Conservation (phyloP, 495 filamentous ascomycete species). For the Aspergillus egyptiacus region DNA sequence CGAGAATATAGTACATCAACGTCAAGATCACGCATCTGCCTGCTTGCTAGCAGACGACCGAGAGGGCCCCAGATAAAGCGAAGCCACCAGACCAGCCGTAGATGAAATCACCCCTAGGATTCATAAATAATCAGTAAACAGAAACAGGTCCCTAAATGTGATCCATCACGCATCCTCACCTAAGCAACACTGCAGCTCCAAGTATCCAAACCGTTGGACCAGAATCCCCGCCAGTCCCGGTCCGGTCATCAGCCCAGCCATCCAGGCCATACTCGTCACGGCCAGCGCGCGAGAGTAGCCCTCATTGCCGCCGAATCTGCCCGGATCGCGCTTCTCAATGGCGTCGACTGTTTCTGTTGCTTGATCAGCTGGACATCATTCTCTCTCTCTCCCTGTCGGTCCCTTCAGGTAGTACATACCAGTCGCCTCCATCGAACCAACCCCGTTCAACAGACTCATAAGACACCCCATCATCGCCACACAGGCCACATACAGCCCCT, state of each 20-base stretch:
- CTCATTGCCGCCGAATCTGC: conserved; percentile 30
- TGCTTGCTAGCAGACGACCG: too few species aligned
- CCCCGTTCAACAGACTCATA: conserved; percentile 22
- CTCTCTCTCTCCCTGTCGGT: too few species aligned
- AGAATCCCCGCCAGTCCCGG: conserved; percentile 32
- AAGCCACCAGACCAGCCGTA: too few species aligned
- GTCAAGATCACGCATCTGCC: too few species aligned
- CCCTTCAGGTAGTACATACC: too few species aligned
- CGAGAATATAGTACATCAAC: too few species aligned
- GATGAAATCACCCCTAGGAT: too few species aligned
- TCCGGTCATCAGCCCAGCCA: conserved; percentile 28
- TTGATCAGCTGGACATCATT: neutral
- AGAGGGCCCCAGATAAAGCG: too few species aligned
- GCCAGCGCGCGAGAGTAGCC: conserved; percentile 36
- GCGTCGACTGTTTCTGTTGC: conserved; percentile 18
- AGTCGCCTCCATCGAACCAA: conserved; percentile 29
- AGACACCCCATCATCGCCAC: conserved; percentile 21
- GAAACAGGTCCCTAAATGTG: too few species aligned
- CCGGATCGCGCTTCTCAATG: conserved; percentile 19
- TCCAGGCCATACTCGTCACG: conserved; percentile 32
- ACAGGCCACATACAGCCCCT: conserved; percentile 19
- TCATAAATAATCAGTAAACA: neutral
- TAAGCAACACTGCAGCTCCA: conserved; percentile 26
- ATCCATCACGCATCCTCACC: conserved; percentile 22
- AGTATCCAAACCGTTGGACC: conserved; percentile 30